Percentiles rank a stretch among this genome's conserved stretches.
Conservation (phyloP, 2,329 filamentous ascomycete species). For the Dryadomyces quercivorus region DNA sequence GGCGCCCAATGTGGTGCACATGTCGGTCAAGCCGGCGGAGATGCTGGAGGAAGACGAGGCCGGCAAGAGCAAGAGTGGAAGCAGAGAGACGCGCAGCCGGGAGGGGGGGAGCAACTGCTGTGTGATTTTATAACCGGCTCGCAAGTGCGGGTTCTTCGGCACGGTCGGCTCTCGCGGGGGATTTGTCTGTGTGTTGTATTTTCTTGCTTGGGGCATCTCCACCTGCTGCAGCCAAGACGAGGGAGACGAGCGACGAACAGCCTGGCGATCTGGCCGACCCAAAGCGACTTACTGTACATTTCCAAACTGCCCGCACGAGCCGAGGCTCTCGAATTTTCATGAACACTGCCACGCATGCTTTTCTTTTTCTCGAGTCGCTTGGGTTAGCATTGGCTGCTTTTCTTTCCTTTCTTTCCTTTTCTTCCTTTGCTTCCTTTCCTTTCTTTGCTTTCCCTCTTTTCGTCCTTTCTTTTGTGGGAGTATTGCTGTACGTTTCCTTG, state of each 20-base stretch:
- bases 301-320: no score
- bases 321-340: neutral
- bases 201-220: no score
- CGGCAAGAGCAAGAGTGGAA: slow-evolving; percentile 45
- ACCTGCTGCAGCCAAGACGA: neutral
- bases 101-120: slow-evolving; percentile 34
- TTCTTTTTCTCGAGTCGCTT: neutral
- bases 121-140: slow-evolving; percentile 32
- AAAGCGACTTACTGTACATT: no score
- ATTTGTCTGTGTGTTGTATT: no score
- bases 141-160: neutral
- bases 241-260: neutral
- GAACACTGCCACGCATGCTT: neutral
- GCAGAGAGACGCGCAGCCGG: slow-evolving; percentile 26
- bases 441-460: neutral
- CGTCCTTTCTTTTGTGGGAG: neutral
- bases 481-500: neutral
- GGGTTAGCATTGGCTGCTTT: neutral
- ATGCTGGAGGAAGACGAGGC: slow-evolving; percentile 71
- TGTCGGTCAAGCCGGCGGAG: slow-evolving; percentile 82
- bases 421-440: neutral
- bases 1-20: slow-evolving; percentile 77
- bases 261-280: neutral
- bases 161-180: no score
- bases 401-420: neutral